phyloP scores from a whole-genome alignment of 306 rosid species.

The Casuarina glauca region DNA sequence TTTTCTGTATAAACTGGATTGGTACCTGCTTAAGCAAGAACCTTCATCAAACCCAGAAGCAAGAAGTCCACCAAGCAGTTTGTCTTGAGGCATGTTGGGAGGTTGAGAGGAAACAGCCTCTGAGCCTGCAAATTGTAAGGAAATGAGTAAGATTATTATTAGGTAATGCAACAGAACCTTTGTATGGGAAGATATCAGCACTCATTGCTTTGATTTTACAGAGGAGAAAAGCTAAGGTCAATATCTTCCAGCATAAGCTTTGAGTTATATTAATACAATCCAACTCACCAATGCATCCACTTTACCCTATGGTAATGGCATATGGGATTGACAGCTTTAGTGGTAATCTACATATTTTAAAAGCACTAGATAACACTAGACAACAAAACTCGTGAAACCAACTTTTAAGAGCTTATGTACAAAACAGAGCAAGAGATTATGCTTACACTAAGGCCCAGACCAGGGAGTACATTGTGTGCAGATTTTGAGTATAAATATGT shows the following conservation, averaged over 20 bases:
- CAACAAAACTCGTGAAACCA: background rate
- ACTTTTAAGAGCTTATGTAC: background rate
- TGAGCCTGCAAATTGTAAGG: constrained; percentile 28
- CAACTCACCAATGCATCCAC: background rate
- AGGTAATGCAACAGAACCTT: background rate
- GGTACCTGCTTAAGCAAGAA: constrained; percentile 69
- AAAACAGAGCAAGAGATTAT: background rate
- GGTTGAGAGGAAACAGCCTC: constrained; percentile 29
- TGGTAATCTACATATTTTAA: background rate
- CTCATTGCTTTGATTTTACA: background rate
- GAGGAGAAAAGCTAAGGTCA: background rate
- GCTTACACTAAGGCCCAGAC: background rate
- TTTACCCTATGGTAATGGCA: too few relatives aligned
- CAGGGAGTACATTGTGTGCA: background rate
- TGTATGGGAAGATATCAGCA: background rate
- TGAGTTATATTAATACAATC: background rate
- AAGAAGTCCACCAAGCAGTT: constrained; percentile 54
- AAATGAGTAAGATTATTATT: background rate
- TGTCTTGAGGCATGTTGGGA: constrained; percentile 38
- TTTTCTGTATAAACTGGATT: constrained; percentile 44
- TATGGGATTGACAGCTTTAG: too few relatives aligned
- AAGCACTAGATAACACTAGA: background rate
- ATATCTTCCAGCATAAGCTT: background rate
- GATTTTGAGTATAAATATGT: background rate
- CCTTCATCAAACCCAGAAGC: constrained; percentile 50